phyloP scores from a whole-genome alignment of 768 basidiomycete genomes.

The Cystofilobasidium capitatum region DNA sequence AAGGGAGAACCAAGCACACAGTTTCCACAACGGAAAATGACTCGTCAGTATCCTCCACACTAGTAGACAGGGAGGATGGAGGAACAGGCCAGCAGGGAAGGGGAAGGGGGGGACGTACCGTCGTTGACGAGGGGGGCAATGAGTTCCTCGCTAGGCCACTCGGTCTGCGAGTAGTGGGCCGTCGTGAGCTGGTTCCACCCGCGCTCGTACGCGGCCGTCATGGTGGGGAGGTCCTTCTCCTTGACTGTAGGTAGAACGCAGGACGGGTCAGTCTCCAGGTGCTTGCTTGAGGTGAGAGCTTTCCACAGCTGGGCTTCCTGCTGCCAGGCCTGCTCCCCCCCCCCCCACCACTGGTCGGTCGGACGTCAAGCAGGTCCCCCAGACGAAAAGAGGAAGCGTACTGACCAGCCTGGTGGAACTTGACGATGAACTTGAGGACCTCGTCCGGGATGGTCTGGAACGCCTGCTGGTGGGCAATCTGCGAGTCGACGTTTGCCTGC shows the following conservation, averaged over 20 bases:
- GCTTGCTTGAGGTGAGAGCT: background rate
- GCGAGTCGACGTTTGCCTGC: constrained; percentile 4
- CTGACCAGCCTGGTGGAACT: constrained; percentile 24
- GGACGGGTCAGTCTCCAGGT: constrained; percentile 1
- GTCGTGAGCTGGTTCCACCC: constrained; percentile 96
- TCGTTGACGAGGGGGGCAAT: constrained; percentile 91
- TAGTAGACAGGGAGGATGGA: background rate
- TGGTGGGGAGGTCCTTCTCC: constrained; percentile 80
- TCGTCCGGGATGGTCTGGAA: constrained; percentile 23
- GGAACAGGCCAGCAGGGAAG: background rate
- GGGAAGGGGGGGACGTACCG: constrained; percentile 46
- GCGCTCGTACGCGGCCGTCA: constrained; percentile 87
- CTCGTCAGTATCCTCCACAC: background rate
- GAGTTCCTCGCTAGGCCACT: constrained; percentile 96
- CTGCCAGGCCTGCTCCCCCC: background rate
- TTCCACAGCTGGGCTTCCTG: background rate
- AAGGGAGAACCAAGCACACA: background rate
- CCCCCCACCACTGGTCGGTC: background rate
- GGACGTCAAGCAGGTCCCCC: background rate
- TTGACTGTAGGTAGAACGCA: constrained; percentile 42
- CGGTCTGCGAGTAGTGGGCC: constrained; percentile 84
- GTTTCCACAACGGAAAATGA: background rate
- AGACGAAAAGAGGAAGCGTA: background rate
- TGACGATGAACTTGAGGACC: constrained; percentile 25
- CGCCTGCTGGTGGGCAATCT: constrained; percentile 17